Base-by-base conservation (phyloP, 345 rosid species). In the Aegle marmelos region DNA sequence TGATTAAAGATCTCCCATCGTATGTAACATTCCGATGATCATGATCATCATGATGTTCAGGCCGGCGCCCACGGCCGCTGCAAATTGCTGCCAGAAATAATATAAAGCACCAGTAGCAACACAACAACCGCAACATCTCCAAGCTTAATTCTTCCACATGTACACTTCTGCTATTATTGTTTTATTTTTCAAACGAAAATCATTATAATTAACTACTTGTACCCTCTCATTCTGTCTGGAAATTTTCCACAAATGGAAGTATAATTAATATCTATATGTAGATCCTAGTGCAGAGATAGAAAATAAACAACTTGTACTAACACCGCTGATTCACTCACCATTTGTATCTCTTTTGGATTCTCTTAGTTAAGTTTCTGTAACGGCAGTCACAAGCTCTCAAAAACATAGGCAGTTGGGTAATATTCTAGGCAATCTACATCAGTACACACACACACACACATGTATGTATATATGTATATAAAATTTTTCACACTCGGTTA, bases 1-100 rank as follows among this genome's bases (percentile, higher is more conserved):
- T 78, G 83, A 89, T 87, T 72, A 91, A 66, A 13, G 97, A 88
- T 75, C 90, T 82, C 37, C 82, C 89, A 72, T 94, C 98, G 65
- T 88, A 94, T 0, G 89, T 86, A 25, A 86, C 74, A 78, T 80
- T 48, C 50, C 0, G 50, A 45, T 11, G 50, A 45, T 45, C 50
- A 45, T 9, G 50, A 13, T 45, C 50, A 45, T 41, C 50, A 10
- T 41, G 50, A 41, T 41, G 50, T 3, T 41, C 50, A 11, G 10
- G 16, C 50, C 4, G 14, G 4, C 11, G 50, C 33, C 72, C 34
- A 36, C 58, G 64, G 36, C 64, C 3, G 37, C 72, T 30, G 53
- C 58, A 76, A 37, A 70, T 45, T 74, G 71, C 85, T 75, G 14
- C 50, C 78, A 64, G 9, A 16, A 22, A 50, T 27, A 53, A 21